phyloP scores from a whole-genome alignment of 2,329 filamentous ascomycete genomes.

The Paecilomyces sp. region DNA sequence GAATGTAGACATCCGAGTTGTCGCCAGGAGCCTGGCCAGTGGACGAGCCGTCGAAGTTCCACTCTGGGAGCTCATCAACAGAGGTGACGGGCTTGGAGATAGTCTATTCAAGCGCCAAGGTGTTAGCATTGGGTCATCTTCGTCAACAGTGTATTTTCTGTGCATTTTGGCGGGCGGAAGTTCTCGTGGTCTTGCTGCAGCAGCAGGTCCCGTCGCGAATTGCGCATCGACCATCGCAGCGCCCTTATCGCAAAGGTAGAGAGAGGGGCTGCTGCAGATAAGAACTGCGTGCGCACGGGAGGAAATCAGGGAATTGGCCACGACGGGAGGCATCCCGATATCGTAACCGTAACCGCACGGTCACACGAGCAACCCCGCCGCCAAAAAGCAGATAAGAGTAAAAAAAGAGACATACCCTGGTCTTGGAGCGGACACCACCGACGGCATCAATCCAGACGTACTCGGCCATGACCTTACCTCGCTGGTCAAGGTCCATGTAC shows the following conservation, averaged over 20 bases:
- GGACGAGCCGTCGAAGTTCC: slow-evolving; percentile 84
- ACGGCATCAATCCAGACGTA: slow-evolving; percentile 91
- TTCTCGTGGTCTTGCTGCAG: not conserved
- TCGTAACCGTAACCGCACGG: not conserved
- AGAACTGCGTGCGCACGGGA: not conserved
- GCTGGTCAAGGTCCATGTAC: slow-evolving; percentile 86
- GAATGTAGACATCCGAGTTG: slow-evolving; percentile 96
- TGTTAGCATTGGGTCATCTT: not conserved
- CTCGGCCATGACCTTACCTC: slow-evolving; percentile 82
- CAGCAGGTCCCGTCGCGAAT: not conserved
- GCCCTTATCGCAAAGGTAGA: not conserved
- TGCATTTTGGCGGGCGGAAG: not conserved
- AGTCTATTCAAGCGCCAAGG: slow-evolving; percentile 47
- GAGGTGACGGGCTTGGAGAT: slow-evolving; percentile 51
- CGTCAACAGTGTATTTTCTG: not conserved
- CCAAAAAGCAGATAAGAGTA: not conserved
- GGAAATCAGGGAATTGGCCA: not conserved
- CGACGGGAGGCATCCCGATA: not conserved
- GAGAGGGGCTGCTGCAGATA: not conserved
- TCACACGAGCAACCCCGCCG: not conserved
- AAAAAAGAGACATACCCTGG: slow-evolving; percentile 63
- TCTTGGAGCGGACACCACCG: slow-evolving; percentile 86
- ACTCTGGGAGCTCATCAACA: slow-evolving; percentile 64
- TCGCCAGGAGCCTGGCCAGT: slow-evolving; percentile 87
- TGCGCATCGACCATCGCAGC: not conserved